Conservation (phyloP, 495 filamentous ascomycete genomes). For the Peziza echinospora region DNA sequence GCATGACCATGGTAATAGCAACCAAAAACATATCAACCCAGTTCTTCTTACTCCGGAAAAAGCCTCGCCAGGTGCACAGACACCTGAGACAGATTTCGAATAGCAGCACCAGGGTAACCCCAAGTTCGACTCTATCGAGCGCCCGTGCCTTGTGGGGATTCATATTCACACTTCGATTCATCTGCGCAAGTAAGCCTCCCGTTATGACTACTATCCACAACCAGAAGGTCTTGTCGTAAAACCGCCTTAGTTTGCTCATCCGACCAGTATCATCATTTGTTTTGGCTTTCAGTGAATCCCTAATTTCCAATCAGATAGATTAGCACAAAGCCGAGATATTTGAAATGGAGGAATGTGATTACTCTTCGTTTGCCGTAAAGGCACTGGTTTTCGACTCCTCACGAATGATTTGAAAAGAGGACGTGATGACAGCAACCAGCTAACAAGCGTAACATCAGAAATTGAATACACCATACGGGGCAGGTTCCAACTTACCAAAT, state of each 20-base stretch:
- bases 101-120: slow-evolving; percentile 58
- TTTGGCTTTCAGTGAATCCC: neutral
- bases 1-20: slow-evolving; percentile 61
- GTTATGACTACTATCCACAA: slow-evolving; percentile 67
- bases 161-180: slow-evolving; percentile 57
- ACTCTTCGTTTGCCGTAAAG: slow-evolving; percentile 57
- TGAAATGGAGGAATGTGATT: slow-evolving; percentile 5
- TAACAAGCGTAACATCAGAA: slow-evolving; percentile 6
- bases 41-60: slow-evolving; percentile 49
- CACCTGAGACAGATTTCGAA: slow-evolving; percentile 69
- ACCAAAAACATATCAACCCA: slow-evolving; percentile 62
- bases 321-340: neutral
- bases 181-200: slow-evolving; percentile 52
- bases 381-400: slow-evolving; percentile 87
- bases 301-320: neutral
- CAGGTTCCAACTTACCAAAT: slow-evolving; percentile 30
- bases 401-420: slow-evolving; percentile 92
- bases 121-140: slow-evolving; percentile 43
- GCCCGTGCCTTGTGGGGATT: slow-evolving; percentile 26
- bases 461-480: neutral
- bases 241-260: slow-evolving; percentile 35
- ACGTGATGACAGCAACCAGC: slow-evolving; percentile 93
- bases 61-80: slow-evolving; percentile 52
- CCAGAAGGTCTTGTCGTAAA: slow-evolving; percentile 50
- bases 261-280: slow-evolving; percentile 22